Evolutionary conservation across 345 rosid species (phyloP).

Genomic region (Passiflora organensis): DNA sequence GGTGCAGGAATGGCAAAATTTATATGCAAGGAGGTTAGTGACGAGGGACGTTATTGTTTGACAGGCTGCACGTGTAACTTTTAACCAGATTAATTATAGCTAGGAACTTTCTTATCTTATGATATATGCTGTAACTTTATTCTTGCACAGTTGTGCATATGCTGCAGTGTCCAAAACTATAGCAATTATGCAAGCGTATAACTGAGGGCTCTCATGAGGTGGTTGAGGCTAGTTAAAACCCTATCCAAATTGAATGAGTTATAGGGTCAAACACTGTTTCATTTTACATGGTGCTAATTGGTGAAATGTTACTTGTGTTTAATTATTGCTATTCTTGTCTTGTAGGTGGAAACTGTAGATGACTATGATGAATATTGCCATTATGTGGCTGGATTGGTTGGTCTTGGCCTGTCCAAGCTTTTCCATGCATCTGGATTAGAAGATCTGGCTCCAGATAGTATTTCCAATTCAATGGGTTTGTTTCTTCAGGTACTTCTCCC

Average conservation of each 20-base stretch:
- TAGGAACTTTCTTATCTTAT: too few relatives aligned
- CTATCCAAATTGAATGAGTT: background rate
- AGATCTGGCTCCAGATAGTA: conserved; percentile 63
- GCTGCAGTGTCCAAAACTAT: background rate
- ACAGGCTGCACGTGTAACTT: too few relatives aligned
- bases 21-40: conserved; percentile 76
- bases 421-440: conserved; percentile 76
- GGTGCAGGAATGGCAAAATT: conserved; percentile 98
- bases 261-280: background rate
- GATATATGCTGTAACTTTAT: background rate
- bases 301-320: conserved; percentile 1
- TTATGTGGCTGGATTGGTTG: conserved; percentile 97
- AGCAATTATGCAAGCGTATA: background rate
- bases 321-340: conserved; percentile 7
- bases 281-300: background rate
- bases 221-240: background rate
- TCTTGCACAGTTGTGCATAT: background rate
- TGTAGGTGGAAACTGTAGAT: conserved; percentile 82
- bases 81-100: too few relatives aligned
- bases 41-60: conserved; percentile 1
- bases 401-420: conserved; percentile 92
- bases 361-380: conserved; percentile 98
- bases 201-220: background rate
- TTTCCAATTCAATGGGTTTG: conserved; percentile 94
- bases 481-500: conserved; percentile 74